Evolutionary conservation across 2,329 filamentous ascomycete species (phyloP).

Genomic region (Balansia obtecta): DNA sequence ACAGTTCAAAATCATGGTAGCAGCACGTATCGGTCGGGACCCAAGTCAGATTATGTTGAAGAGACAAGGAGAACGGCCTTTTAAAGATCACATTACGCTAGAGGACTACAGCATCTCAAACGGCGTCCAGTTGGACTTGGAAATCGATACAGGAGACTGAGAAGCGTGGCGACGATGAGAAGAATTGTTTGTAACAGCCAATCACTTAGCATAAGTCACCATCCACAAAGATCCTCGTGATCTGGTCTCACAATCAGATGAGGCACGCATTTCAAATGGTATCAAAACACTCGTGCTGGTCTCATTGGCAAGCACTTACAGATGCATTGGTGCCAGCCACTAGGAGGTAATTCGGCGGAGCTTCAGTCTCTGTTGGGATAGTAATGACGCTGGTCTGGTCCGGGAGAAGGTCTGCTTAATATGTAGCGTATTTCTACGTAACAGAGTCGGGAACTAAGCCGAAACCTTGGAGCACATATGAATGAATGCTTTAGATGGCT

Average conservation of each 20-base stretch:
- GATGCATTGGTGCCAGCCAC: too few relatives aligned
- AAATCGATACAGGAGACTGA: conserved; percentile 50
- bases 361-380: too few relatives aligned
- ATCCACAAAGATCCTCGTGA: background rate
- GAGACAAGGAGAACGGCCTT: conserved; percentile 82
- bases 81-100: conserved; percentile 79
- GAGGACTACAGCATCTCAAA: conserved; percentile 92
- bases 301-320: too few relatives aligned
- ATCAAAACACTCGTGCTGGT: too few relatives aligned
- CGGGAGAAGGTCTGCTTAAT: too few relatives aligned
- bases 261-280: background rate
- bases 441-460: too few relatives aligned
- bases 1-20: conserved; percentile 84
- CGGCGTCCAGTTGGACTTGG: conserved; percentile 59
- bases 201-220: background rate
- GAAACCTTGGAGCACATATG: too few relatives aligned
- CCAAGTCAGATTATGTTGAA: conserved; percentile 87
- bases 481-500: too few relatives aligned
- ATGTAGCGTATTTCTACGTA: too few relatives aligned
- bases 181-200: background rate
- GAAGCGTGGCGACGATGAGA: background rate
- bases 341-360: too few relatives aligned
- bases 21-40: conserved; percentile 75
- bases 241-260: background rate
- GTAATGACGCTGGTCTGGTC: too few relatives aligned